These are phyloP conservation scores for Phragmites australis DNA, from an alignment of 176 grass and related monocot genomes.

Conservation along the genomic window DNA sequence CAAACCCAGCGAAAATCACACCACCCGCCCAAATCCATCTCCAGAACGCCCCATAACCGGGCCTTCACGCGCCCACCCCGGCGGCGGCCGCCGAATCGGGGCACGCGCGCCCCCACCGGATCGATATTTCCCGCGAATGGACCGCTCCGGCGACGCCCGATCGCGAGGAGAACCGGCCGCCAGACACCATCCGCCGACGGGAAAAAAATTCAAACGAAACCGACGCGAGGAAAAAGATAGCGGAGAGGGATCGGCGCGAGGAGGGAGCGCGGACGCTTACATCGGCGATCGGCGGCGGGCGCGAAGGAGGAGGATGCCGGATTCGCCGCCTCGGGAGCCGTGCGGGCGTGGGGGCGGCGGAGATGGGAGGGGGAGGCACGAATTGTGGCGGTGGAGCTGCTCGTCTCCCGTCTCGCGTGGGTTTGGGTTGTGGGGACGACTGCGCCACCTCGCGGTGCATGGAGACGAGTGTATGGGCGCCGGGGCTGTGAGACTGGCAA, in stretches of 20 bases:
- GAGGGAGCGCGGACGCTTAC: conserved; percentile 40
- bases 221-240: not conserved
- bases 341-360: conserved; percentile 25
- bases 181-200: not conserved
- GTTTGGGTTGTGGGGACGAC: not conserved
- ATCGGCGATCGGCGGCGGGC: conserved; percentile 42
- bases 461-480: not conserved
- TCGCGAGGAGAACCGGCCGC: not conserved
- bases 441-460: not conserved
- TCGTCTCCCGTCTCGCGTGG: not conserved
- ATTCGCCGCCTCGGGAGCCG: conserved; percentile 56
- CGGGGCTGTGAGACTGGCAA: not conserved
- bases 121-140: not conserved
- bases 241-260: conserved; percentile 3
- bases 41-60: not conserved
- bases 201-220: conserved; percentile 32
- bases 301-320: not conserved
- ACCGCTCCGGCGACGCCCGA: conserved; percentile 16
- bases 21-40: conserved; percentile 28
- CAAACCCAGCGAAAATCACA: not conserved
- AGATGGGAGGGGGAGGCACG: conserved; percentile 2
- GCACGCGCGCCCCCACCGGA: not conserved
- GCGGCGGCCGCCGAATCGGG: conserved; percentile 6
- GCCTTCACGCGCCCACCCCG: not conserved
- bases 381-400: conserved; percentile 32